A percentile compares a stretch with the other conserved stretches of the same genome.
These are phyloP conservation scores for Fragaria vesca DNA, from an alignment of 306 rosid species.

Conservation along the genomic window DNA sequence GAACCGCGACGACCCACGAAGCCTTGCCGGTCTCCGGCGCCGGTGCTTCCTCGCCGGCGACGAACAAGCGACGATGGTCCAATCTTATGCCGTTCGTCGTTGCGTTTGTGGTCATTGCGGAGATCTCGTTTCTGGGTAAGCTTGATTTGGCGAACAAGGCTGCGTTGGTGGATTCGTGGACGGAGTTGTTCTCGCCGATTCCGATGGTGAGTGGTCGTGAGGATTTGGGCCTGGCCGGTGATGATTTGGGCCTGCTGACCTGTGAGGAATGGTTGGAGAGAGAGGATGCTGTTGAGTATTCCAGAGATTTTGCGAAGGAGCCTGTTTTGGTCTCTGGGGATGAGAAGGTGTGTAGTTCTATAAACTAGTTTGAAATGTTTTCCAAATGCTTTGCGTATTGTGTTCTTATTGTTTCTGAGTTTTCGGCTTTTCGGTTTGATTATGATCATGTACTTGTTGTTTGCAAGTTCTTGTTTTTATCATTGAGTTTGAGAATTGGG, in stretches of 20 bases:
- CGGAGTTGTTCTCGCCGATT: constrained; percentile 59
- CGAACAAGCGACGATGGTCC: constrained; percentile 61
- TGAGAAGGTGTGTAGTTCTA: constrained; percentile 51
- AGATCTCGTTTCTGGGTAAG: constrained; percentile 77
- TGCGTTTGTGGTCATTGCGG: constrained; percentile 71
- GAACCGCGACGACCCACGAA: constrained; percentile 50
- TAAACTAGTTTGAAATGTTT: neutral
- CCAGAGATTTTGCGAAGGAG: constrained; percentile 62
- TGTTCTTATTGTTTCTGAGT: neutral
- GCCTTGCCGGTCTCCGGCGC: constrained; percentile 36
- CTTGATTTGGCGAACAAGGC: constrained; percentile 81
- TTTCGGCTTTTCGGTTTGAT: neutral
- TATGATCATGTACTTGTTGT: neutral
- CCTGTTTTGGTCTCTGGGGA: constrained; percentile 72
- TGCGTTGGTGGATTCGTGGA: constrained; percentile 61
- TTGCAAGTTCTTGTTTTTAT: neutral
- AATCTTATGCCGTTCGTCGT: constrained; percentile 63
- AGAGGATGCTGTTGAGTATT: constrained; percentile 70
- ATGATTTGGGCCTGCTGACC: constrained; percentile 38
- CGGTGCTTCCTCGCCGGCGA: constrained; percentile 27
- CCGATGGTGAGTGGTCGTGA: constrained; percentile 19
- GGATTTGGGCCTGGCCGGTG: constrained; percentile 30
- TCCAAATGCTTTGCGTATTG: neutral
- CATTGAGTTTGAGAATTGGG: neutral
- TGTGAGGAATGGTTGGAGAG: constrained; percentile 89